These are phyloP conservation scores for Aspergillus carlsbadensis DNA, from an alignment of 495 filamentous ascomycete species.

Conservation along the genomic window DNA sequence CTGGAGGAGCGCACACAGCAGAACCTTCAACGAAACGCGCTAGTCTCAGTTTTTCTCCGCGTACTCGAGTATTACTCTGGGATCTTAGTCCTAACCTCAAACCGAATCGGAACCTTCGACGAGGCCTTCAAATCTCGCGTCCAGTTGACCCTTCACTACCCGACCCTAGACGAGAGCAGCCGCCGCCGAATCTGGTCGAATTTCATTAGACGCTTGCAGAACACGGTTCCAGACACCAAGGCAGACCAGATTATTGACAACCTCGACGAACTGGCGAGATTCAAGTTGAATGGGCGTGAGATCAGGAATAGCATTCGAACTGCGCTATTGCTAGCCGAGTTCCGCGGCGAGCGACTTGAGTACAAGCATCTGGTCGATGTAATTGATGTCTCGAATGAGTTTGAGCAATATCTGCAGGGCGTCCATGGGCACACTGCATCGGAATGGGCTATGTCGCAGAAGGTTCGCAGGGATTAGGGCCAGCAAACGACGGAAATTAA, in stretches of 20 bases:
- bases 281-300: constrained; percentile 36
- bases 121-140: not conserved
- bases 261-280: constrained; percentile 17
- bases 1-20: constrained; percentile 22
- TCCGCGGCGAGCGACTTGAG: constrained; percentile 13
- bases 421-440: too few species aligned
- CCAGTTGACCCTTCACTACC: not conserved
- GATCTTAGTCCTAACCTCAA: not conserved
- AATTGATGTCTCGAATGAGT: constrained; percentile 15
- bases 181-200: constrained; percentile 33
- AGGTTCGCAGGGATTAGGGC: too few species aligned
- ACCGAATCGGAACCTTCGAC: not conserved
- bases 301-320: constrained; percentile 28
- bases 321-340: constrained; percentile 21
- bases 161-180: not conserved
- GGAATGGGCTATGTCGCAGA: too few species aligned
- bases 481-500: too few species aligned
- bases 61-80: not conserved
- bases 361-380: constrained; percentile 23
- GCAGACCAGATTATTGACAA: not conserved
- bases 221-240: not conserved
- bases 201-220: constrained; percentile 26
- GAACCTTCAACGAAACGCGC: not conserved
- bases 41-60: not conserved
- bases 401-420: not conserved